Evolutionary conservation across 208 protist species (phyloP).

Genomic region (Endotrypanum monterogeii): DNA sequence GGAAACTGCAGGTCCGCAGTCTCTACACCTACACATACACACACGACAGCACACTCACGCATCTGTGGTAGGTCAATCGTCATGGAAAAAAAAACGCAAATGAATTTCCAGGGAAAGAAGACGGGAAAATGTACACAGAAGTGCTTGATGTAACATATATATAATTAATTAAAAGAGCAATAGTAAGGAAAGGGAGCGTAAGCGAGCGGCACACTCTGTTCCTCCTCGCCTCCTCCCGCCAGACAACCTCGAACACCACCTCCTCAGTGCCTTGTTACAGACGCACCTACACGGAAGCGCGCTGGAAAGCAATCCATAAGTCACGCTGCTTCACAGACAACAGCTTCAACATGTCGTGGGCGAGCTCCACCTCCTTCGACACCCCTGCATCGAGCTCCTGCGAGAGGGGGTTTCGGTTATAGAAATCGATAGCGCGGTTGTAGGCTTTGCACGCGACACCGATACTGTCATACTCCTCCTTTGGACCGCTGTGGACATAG

Average conservation of each 20-base stretch:
- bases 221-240: background rate
- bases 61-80: background rate
- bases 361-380: slow-evolving; percentile 38
- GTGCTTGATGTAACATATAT: background rate
- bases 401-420: slow-evolving; percentile 47
- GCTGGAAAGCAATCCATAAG: slow-evolving; percentile 58
- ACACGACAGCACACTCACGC: background rate
- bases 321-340: slow-evolving; percentile 78
- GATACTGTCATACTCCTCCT: slow-evolving; percentile 85
- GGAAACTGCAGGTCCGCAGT: background rate
- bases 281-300: slow-evolving; percentile 7
- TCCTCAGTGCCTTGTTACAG: background rate
- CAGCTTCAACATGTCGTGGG: slow-evolving; percentile 54
- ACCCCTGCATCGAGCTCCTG: slow-evolving; percentile 19
- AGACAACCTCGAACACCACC: no score
- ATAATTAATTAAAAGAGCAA: background rate
- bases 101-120: no score
- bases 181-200: no score
- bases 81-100: no score
- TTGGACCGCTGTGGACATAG: slow-evolving; percentile 40
- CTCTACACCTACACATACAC: background rate
- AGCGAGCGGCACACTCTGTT: background rate
- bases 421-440: slow-evolving; percentile 63
- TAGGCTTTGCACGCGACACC: slow-evolving; percentile 47
- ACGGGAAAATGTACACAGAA: background rate